Base-by-base conservation (phyloP, 805 yeast genomes). In the Yarrowia osloensis region DNA sequence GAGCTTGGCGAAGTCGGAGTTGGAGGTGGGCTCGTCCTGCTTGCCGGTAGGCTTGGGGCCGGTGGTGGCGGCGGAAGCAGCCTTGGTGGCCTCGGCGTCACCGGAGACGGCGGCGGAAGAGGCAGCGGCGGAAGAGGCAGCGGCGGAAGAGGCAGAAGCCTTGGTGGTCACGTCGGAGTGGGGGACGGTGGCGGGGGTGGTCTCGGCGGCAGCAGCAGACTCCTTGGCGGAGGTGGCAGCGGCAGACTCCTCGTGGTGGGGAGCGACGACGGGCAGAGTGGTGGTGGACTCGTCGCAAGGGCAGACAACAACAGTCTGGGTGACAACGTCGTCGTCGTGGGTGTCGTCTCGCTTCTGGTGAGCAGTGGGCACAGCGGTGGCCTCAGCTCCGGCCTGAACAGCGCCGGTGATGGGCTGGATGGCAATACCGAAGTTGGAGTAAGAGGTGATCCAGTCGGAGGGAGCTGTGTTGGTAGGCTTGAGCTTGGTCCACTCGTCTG, bases 141-240 rank as follows among this genome's bases (percentile, higher is more conserved):
- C 39, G 19, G 49, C 13, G n/a, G 65, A n/a, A 22, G 63, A 7
- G 24, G 63, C 28, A 9, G 47, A 37, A 19, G 63, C 63, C 59
- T 52, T 52, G 61, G 61, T 54, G 61, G 61, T 54, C 61, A 35
- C 61, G 26, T 52, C 59, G 31, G 59, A 52, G 59, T 52, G 59
- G 6, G 59, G 59, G 29, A 52, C 59, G 28, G 63, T 57, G 49
- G 47, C 50, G 49, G 50, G 37, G 65, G 65, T 57, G 65, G 50
- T 57, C 65, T 57, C 65, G 24, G 21, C 65, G 17, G 65, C 49
- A 13, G 46, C 49, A 19, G 49, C 29, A 44, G 42, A 33, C 29
- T 50, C 57, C 44, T 21, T 35, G 24, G 33, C 17, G 29, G 62
- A 24, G 26, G 44, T 39, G 8, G 62, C 33, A 15, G 44, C 28